A percentile compares a stretch with the other conserved stretches of the same genome.
These are phyloP conservation scores for Cercospora janseana DNA, from an alignment of 2,329 filamentous ascomycete genomes.

Conservation along the genomic window DNA sequence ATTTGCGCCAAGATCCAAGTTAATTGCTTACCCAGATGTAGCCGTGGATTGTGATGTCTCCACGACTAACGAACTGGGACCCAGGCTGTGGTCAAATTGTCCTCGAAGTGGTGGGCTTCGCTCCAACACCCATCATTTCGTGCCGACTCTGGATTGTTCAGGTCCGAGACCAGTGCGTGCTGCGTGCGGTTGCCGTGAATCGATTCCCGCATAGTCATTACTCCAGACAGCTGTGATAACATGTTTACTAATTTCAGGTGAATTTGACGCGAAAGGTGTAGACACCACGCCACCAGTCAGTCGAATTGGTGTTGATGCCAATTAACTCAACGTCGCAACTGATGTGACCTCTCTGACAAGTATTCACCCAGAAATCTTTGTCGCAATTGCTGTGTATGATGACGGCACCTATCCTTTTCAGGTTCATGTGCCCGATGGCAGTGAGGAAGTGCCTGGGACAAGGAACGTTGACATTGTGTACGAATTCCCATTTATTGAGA, in stretches of 20 bases:
- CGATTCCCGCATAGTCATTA: too few relatives aligned
- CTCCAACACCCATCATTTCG: too few relatives aligned
- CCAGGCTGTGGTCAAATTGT: too few relatives aligned
- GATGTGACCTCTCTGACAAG: conserved; percentile 5
- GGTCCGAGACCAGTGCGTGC: too few relatives aligned
- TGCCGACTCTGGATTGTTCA: too few relatives aligned
- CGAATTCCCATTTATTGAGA: conserved; percentile 18
- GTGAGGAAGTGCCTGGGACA: conserved; percentile 21
- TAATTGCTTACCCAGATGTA: too few relatives aligned
- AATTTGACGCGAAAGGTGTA: conserved; percentile 8
- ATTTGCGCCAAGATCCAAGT: too few relatives aligned
- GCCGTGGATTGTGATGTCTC: too few relatives aligned
- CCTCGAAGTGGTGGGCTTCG: too few relatives aligned
- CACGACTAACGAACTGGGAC: too few relatives aligned
- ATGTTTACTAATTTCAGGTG: not conserved
- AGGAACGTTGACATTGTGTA: conserved; percentile 16
- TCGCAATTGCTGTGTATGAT: conserved; percentile 14
- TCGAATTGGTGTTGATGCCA: not conserved
- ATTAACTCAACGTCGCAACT: conserved; percentile 6
- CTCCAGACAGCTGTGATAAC: not conserved
- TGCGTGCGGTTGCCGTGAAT: too few relatives aligned
- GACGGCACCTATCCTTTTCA: conserved; percentile 13
- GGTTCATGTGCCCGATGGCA: conserved; percentile 12
- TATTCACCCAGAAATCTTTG: conserved; percentile 8
- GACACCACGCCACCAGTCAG: not conserved